Conservation (phyloP, 2,329 filamentous ascomycete species). For the Fusarium subtropicale region DNA sequence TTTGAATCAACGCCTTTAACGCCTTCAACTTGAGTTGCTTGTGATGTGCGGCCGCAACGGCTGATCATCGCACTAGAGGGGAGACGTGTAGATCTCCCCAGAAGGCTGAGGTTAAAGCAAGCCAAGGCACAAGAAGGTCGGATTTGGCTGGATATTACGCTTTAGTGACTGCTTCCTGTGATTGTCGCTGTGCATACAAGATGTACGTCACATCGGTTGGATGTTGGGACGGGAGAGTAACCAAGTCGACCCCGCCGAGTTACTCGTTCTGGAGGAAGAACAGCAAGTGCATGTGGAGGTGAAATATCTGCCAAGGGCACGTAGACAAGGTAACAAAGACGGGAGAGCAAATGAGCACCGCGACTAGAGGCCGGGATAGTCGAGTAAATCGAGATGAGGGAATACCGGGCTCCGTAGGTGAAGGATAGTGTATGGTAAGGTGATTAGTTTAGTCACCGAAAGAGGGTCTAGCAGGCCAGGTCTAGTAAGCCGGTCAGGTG, state of each 20-base stretch:
- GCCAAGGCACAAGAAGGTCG: constrained; percentile 4
- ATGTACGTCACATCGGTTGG: constrained; percentile 29
- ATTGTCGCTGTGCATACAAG: constrained; percentile 4
- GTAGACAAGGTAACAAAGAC: constrained; percentile 5
- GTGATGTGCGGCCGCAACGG: constrained; percentile 12
- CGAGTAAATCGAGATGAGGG: constrained; percentile 27
- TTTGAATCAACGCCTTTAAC: constrained; percentile 6
- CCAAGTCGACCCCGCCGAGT: constrained; percentile 23
- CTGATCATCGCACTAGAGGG: constrained; percentile 11
- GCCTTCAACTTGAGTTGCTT: constrained; percentile 6
- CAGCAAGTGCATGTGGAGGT: constrained; percentile 14
- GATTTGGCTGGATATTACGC: constrained; percentile 10
- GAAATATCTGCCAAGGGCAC: constrained; percentile 7
- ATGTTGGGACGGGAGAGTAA: constrained; percentile 28
- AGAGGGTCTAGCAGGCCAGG: constrained; percentile 8
- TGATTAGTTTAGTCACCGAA: constrained; percentile 14
- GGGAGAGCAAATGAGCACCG: constrained; percentile 17
- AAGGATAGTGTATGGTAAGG: neutral
- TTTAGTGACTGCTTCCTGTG: constrained; percentile 4
- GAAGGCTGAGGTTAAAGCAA: constrained; percentile 19
- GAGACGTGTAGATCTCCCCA: constrained; percentile 12
- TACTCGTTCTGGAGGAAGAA: constrained; percentile 8
- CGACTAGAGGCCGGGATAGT: constrained; percentile 3
- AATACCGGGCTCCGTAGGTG: neutral
- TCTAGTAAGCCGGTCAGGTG: constrained; percentile 1